A percentile compares a stretch with the other conserved stretches of the same genome.
Evolutionary conservation across 1,284 basidiomycete species (phyloP).

Genomic region (Dichomitus squalens): DNA sequence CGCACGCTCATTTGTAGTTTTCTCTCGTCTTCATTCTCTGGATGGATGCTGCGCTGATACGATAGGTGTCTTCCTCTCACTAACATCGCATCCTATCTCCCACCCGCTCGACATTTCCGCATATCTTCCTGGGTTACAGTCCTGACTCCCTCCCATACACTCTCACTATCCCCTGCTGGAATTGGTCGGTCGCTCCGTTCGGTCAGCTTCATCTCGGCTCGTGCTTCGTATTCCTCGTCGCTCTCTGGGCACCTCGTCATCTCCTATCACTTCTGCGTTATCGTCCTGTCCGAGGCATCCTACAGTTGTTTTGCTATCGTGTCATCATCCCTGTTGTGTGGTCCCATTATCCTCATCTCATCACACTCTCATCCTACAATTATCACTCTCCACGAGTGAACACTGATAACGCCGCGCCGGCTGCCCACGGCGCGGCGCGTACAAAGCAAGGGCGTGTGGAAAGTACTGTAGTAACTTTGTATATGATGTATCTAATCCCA

Average conservation of each 20-base stretch:
- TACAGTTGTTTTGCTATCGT: not conserved
- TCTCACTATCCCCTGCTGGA: not conserved
- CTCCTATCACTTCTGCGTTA: too few species aligned
- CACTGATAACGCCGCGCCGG: conserved; percentile 7
- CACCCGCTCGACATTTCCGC: not conserved
- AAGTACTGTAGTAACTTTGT: conserved; percentile 20
- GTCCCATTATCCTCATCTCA: too few species aligned
- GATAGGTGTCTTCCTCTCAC: conserved; percentile 3
- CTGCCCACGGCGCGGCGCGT: conserved; percentile 10
- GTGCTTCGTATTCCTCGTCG: not conserved
- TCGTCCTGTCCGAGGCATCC: not conserved
- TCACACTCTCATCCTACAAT: too few species aligned
- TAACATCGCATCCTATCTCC: conserved; percentile 1
- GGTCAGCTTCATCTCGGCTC: not conserved
- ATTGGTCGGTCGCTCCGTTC: not conserved
- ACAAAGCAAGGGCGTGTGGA: conserved; percentile 8
- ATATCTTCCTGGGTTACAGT: conserved; percentile 6
- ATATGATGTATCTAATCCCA: conserved; percentile 18
- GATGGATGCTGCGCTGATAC: conserved; percentile 12
- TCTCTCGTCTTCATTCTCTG: not conserved
- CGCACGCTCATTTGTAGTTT: conserved; percentile 15
- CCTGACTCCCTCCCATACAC: not conserved
- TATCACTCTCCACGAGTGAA: not conserved
- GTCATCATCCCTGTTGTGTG: not conserved
- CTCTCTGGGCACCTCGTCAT: not conserved